phyloP scores from a whole-genome alignment of 2,329 filamentous ascomycete genomes.

The Thelonectria blattea region DNA sequence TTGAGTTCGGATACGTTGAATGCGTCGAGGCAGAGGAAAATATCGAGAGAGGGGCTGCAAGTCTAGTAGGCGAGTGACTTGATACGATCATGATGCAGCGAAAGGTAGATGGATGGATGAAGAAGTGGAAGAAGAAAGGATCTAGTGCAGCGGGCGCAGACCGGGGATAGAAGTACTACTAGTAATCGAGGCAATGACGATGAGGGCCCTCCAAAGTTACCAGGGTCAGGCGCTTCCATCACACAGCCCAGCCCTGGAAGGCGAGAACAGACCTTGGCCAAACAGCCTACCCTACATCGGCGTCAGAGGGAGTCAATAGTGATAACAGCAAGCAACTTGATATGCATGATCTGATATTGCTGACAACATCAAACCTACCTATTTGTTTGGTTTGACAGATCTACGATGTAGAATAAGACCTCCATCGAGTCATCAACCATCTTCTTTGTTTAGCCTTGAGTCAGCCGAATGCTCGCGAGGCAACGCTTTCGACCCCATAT shows the following conservation, averaged over 20 bases:
- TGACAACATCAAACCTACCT: no score
- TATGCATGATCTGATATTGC: no score
- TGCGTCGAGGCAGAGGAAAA: slow-evolving; percentile 24
- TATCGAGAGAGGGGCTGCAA: slow-evolving; percentile 30
- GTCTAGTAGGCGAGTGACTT: slow-evolving; percentile 30
- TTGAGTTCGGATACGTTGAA: slow-evolving; percentile 20
- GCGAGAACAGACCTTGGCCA: not conserved
- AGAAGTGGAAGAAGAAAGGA: slow-evolving; percentile 20
- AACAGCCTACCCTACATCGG: not conserved
- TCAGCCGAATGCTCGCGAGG: no score
- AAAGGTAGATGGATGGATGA: slow-evolving; percentile 25
- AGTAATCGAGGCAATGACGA: slow-evolving; percentile 28
- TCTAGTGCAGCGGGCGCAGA: slow-evolving; percentile 1
- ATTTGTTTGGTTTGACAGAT: no score
- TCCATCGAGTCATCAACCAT: no score
- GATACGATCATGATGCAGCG: slow-evolving; percentile 37
- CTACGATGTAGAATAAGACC: no score
- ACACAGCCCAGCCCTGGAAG: no score
- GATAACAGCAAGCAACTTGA: no score
- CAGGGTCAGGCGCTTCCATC: not conserved
- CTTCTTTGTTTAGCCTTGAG: no score
- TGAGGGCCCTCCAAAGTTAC: slow-evolving; percentile 3
- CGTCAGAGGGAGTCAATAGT: no score
- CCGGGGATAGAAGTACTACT: slow-evolving; percentile 7
- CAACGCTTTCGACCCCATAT: no score